Base-by-base conservation (phyloP, 345 rosid species). In the Punica granatum region DNA sequence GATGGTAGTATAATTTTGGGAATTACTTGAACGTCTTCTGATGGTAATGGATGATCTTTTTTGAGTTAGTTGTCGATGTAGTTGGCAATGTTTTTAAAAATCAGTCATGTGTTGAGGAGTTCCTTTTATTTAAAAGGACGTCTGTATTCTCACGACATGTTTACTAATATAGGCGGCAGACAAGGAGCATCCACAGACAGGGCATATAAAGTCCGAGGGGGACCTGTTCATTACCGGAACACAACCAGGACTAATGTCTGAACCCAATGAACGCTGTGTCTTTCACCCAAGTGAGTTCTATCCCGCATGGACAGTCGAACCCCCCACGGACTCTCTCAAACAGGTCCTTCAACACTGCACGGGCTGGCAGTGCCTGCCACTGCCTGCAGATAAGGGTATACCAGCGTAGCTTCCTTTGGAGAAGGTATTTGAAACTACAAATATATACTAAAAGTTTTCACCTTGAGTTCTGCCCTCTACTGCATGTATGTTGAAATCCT, bases 281-380 rank as follows among this genome's bases (percentile, higher is more conserved):
- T 89, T 94, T 77, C 85, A 84, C 76, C 97, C 97, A 3, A 80
- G 81, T 21, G 92, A 87, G 75, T 74, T 75, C 78, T 95, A 88
- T 77, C 67, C 83, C 16, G 66, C 79, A 30, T 92, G 96, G 96
- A 95, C 98, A 0, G 83, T 87, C 6, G 80, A 82, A 71, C 42
- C 96, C 62, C 88, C 92, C 1, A 72, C 86, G 1, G 90, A 88
- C 34, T 66, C 76, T 67, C 92, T 92, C 61, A 92, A 90, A 76
- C 89, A 86, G 61, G 70, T 73, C 60, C 80, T 95, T n/a, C 90
- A 82, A 72, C 88, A 76, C n/a, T 82, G 82, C 28, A 79, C 92
- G 0, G 99, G 99, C 59, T 89, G 97, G 90, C 90, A 85, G 71
- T 21, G 61, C 65, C 70, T 88, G 63, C 83, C 81, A 0, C 83